phyloP scores from a whole-genome alignment of 1,284 basidiomycete genomes.

The Naganishia albida region DNA sequence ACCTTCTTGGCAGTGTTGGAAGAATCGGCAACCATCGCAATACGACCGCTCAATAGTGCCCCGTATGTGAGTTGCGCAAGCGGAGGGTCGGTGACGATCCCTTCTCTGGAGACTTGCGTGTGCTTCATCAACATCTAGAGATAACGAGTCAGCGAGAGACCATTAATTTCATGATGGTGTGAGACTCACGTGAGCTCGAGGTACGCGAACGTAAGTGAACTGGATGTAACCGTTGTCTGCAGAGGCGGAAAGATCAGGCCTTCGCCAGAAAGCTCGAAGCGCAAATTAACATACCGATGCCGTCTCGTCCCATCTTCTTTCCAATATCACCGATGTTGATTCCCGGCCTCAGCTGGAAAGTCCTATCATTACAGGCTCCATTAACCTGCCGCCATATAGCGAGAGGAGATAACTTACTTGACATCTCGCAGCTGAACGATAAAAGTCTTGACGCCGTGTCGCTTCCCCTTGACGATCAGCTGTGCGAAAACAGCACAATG shows the following conservation, averaged over 20 bases:
- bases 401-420: conserved; percentile 37
- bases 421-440: conserved; percentile 60
- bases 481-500: conserved; percentile 62
- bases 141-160: neutral
- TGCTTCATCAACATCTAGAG: conserved; percentile 63
- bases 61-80: conserved; percentile 63
- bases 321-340: conserved; percentile 63
- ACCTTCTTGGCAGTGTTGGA: conserved; percentile 59
- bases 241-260: neutral
- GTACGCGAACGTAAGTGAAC: conserved; percentile 62
- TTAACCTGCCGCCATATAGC: neutral
- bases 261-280: too few relatives aligned
- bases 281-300: conserved; percentile 50
- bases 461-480: conserved; percentile 59
- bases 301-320: conserved; percentile 63
- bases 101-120: conserved; percentile 59
- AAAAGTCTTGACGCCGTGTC: conserved; percentile 62
- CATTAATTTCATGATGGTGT: too few relatives aligned
- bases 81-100: conserved; percentile 54
- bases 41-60: conserved; percentile 60
- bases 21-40: conserved; percentile 60
- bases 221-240: conserved; percentile 58
- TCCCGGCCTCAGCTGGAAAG: conserved; percentile 57
- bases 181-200: conserved; percentile 51
- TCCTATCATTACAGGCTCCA: conserved; percentile 38